Evolutionary conservation across 1,284 basidiomycete species (phyloP).

Genomic region (Mycena sp.): DNA sequence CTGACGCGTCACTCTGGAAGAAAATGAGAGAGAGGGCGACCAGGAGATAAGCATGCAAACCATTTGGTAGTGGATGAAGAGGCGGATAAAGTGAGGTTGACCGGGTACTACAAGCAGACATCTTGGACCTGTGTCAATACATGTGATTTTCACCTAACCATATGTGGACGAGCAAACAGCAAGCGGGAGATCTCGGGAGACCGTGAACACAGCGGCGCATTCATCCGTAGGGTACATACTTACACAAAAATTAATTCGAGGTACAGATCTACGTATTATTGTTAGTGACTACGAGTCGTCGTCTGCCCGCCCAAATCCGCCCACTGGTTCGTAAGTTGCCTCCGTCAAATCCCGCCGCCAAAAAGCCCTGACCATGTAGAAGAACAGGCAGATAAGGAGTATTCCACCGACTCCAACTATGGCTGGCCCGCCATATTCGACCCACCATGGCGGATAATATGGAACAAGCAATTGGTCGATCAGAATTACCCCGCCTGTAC

Average conservation of each 20-base stretch:
- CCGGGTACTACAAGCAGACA: too few species aligned
- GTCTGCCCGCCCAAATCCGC: slow-evolving; percentile 72
- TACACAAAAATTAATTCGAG: neutral
- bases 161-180: neutral
- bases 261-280: slow-evolving; percentile 17
- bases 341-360: slow-evolving; percentile 80
- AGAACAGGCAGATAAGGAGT: slow-evolving; percentile 72
- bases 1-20: slow-evolving; percentile 26
- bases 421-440: slow-evolving; percentile 71
- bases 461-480: slow-evolving; percentile 88
- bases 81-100: neutral
- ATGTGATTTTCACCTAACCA: too few species aligned
- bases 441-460: slow-evolving; percentile 87
- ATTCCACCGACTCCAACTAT: slow-evolving; percentile 67
- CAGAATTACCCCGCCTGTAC: slow-evolving; percentile 87
- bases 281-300: slow-evolving; percentile 53
- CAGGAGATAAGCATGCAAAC: neutral
- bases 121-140: too few species aligned
- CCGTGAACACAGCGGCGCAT: neutral
- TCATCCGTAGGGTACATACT: neutral
- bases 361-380: slow-evolving; percentile 69
- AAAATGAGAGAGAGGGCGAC: neutral
- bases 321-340: slow-evolving; percentile 86
- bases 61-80: slow-evolving; percentile 5
- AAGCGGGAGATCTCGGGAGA: neutral